These are phyloP conservation scores for Elongisporangium anandrum DNA, from an alignment of 352 stramenopile genomes.

Conservation along the genomic window DNA sequence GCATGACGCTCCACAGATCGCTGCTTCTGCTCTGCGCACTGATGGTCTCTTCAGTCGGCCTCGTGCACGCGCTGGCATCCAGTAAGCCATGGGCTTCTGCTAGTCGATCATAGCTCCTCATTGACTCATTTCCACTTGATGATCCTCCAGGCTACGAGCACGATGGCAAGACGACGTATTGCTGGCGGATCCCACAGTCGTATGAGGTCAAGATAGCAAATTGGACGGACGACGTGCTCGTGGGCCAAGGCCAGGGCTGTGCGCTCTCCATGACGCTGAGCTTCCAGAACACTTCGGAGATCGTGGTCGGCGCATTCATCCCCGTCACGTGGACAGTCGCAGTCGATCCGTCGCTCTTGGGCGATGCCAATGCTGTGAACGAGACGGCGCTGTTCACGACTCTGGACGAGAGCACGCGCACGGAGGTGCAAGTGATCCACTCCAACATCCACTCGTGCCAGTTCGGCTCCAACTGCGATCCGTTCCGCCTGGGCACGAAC, in stretches of 20 bases:
- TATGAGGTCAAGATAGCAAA: constrained; percentile 5
- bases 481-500: constrained; percentile 13
- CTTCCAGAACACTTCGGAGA: constrained; percentile 3
- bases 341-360: constrained; percentile 12
- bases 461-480: constrained; percentile 23
- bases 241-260: constrained; percentile 10
- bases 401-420: constrained; percentile 6
- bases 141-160: constrained; percentile 11
- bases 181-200: constrained; percentile 21
- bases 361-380: constrained; percentile 8
- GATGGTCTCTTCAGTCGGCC: background rate
- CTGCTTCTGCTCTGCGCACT: background rate
- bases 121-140: background rate
- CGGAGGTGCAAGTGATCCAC: constrained; percentile 16
- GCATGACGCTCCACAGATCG: background rate
- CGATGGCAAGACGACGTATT: constrained; percentile 31
- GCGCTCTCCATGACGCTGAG: constrained; percentile 15
- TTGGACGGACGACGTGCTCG: constrained; percentile 8
- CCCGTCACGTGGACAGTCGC: constrained; percentile 17
- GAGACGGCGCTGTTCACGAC: constrained; percentile 4
- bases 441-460: constrained; percentile 23
- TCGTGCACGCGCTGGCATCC: constrained; percentile 5
- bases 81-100: constrained; percentile 1
- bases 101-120: background rate
- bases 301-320: constrained; percentile 9